phyloP scores from a whole-genome alignment of 2,329 filamentous ascomycete species.

The Neurospora sp. region DNA sequence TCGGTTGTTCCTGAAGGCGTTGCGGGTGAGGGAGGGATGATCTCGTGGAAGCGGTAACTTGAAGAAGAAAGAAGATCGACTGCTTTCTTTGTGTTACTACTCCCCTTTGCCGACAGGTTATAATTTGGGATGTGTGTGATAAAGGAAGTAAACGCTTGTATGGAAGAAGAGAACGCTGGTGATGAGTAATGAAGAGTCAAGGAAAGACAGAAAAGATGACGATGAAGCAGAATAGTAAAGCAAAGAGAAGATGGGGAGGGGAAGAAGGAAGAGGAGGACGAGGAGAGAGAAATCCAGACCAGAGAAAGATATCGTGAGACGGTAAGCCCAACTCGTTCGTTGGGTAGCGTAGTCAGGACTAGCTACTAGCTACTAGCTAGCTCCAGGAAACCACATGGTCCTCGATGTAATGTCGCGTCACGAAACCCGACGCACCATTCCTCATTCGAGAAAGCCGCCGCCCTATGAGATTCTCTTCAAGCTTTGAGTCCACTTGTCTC shows the following conservation, averaged over 20 bases:
- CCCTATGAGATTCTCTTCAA: not conserved
- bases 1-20: not conserved
- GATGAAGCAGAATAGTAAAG: conserved; percentile 6
- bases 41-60: not conserved
- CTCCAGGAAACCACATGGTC: not conserved
- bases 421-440: conserved; percentile 1
- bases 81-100: not conserved
- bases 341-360: not conserved
- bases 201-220: conserved; percentile 21
- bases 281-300: conserved; percentile 7
- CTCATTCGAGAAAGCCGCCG: not conserved
- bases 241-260: conserved; percentile 7
- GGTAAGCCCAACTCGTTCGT: conserved; percentile 1
- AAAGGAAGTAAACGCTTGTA: conserved; percentile 8
- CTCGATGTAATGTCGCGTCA: not conserved
- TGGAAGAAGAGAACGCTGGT: not conserved
- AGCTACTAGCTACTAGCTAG: not conserved
- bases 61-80: not conserved
- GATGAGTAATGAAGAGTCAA: conserved; percentile 25
- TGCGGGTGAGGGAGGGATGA: not conserved
- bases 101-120: not conserved
- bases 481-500: not conserved
- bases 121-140: not conserved
- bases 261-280: conserved; percentile 7
- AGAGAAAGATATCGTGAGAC: conserved; percentile 5